Conservation (phyloP, 345 rosid species). For the Bretschneidera sinensis region DNA sequence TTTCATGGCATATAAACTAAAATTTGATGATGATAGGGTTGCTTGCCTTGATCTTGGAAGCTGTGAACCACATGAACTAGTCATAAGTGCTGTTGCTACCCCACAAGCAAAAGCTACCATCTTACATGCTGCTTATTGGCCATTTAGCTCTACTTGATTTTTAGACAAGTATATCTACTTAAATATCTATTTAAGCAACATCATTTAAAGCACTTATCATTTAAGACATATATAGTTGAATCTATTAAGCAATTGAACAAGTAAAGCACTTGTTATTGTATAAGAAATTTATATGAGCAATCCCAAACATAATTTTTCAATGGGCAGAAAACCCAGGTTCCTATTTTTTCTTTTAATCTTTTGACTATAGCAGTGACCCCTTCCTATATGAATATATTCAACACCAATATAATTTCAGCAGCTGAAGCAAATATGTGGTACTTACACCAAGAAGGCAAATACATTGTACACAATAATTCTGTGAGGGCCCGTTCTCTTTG, state of each 20-base stretch:
- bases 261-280: too few species aligned
- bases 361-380: not conserved
- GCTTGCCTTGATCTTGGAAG: slow-evolving; percentile 8
- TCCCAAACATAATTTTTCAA: too few species aligned
- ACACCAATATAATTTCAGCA: not conserved
- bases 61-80: not conserved
- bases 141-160: too few species aligned
- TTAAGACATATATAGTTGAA: too few species aligned
- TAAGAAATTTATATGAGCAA: too few species aligned
- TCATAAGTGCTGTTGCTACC: slow-evolving; percentile 10
- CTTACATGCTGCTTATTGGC: too few species aligned
- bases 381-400: not conserved
- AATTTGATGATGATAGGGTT: slow-evolving; percentile 1
- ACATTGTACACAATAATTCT: not conserved
- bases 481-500: not conserved
- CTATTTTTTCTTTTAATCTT: not conserved
- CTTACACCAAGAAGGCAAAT: too few species aligned
- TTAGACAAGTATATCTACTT: too few species aligned
- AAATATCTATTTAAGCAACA: too few species aligned
- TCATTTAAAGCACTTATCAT: too few species aligned
- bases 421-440: not conserved
- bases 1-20: not conserved
- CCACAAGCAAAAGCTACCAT: slow-evolving; percentile 10
- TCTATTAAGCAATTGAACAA: too few species aligned
- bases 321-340: not conserved